These are phyloP conservation scores for Penicillium sclerotiorum DNA, from an alignment of 2,329 filamentous ascomycete species.

Conservation along the genomic window DNA sequence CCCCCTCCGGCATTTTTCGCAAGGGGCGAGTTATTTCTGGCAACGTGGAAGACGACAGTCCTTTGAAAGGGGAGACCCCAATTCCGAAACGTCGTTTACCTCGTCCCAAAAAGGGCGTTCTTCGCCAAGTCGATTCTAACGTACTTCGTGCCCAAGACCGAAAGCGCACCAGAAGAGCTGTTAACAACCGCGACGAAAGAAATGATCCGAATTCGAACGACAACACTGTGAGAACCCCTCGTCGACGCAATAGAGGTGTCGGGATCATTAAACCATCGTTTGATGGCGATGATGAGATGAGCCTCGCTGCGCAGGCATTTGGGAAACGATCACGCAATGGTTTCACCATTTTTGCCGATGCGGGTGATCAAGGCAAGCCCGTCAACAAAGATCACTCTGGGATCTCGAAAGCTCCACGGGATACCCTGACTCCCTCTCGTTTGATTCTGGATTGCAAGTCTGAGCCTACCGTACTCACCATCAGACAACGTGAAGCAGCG, in stretches of 20 bases:
- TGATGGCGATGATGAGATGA: slow-evolving; percentile 38
- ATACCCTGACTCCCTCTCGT: slow-evolving; percentile 22
- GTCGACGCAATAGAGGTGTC: slow-evolving; percentile 18
- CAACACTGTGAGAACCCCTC: slow-evolving; percentile 22
- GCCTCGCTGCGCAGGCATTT: slow-evolving; percentile 33
- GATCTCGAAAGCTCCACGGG: slow-evolving; percentile 6
- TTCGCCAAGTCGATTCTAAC: slow-evolving; percentile 39
- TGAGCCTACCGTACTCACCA: slow-evolving; percentile 16
- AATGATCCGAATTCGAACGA: slow-evolving; percentile 16
- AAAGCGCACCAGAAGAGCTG: slow-evolving; percentile 25
- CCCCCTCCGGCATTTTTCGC: slow-evolving; percentile 45
- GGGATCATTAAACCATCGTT: slow-evolving; percentile 22
- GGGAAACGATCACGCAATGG: slow-evolving; percentile 31
- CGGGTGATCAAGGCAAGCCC: slow-evolving; percentile 12
- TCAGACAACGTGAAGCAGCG: slow-evolving; percentile 11
- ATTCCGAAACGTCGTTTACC: slow-evolving; percentile 39
- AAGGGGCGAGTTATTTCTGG: slow-evolving; percentile 52
- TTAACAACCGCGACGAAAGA: slow-evolving; percentile 9
- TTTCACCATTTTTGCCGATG: slow-evolving; percentile 44
- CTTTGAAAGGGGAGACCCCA: slow-evolving; percentile 49
- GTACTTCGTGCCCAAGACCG: slow-evolving; percentile 30
- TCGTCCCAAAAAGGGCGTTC: slow-evolving; percentile 33
- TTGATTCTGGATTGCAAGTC: slow-evolving; percentile 25
- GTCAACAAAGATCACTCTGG: slow-evolving; percentile 12
- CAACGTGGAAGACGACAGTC: slow-evolving; percentile 51